A percentile compares a stretch with the other conserved stretches of the same genome.
Evolutionary conservation across 805 yeast species (phyloP).

Genomic region (Phaffomyces thermotolerans): DNA sequence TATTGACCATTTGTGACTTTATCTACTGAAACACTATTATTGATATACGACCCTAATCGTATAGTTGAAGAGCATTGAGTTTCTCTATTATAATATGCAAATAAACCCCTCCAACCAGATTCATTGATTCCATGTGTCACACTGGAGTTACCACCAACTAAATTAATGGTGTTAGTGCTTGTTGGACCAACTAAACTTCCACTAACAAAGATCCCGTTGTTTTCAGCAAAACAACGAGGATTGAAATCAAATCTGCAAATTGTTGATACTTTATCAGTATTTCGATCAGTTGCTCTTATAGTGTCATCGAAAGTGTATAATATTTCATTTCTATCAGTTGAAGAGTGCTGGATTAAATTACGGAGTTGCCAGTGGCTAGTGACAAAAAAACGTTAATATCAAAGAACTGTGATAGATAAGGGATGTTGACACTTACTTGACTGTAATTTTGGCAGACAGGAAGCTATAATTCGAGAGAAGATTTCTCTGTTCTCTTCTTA

Average conservation of each 20-base stretch:
- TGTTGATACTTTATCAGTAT: constrained; percentile 26
- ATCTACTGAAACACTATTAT: constrained; percentile 64
- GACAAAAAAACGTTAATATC: not conserved
- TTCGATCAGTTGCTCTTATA: constrained; percentile 39
- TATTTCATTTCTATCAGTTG: constrained; percentile 36
- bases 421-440: constrained; percentile 25
- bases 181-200: constrained; percentile 43
- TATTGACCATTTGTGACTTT: constrained; percentile 37
- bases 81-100: constrained; percentile 47
- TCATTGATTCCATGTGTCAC: constrained; percentile 10
- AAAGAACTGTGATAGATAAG: constrained; percentile 11
- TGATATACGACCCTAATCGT: constrained; percentile 73
- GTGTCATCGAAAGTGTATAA: constrained; percentile 53
- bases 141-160: too few species aligned
- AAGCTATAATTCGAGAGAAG: constrained; percentile 14
- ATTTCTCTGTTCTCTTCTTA: constrained; percentile 12
- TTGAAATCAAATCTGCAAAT: constrained; percentile 50
- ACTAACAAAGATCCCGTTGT: constrained; percentile 44
- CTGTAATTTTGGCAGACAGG: constrained; percentile 28
- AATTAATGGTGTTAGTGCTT: constrained; percentile 10
- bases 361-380: constrained; percentile 74
- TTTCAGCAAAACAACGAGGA: constrained; percentile 64
- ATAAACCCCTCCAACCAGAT: constrained; percentile 52
- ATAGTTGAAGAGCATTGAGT: constrained; percentile 42
- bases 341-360: constrained; percentile 54